Conservation (phyloP, 306 rosid species). For the Casuarina equisetifolia region DNA sequence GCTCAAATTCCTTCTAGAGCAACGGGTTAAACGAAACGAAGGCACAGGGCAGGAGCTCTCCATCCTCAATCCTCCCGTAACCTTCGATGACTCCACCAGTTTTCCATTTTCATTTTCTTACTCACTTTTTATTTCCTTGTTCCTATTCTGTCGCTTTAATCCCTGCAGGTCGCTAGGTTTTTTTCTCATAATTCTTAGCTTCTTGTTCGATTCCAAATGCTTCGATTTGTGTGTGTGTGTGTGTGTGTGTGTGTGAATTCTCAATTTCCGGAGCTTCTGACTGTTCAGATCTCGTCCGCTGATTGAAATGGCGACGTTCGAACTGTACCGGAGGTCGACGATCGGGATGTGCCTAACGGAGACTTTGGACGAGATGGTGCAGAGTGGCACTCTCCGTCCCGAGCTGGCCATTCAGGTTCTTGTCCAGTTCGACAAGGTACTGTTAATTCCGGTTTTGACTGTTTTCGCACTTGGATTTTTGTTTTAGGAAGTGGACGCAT, state of each 20-base stretch:
- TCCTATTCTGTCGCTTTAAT: neutral
- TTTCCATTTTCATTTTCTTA: neutral
- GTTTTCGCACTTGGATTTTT: neutral
- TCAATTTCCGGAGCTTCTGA: neutral
- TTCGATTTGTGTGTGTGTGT: neutral
- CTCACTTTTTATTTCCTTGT: neutral
- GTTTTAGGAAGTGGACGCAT: neutral
- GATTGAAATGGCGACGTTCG: slow-evolving; percentile 80
- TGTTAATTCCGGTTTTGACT: neutral
- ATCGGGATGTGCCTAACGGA: slow-evolving; percentile 88
- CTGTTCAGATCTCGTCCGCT: slow-evolving; percentile 47
- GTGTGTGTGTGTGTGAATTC: neutral
- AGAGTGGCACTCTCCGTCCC: slow-evolving; percentile 77
- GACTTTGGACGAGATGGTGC: slow-evolving; percentile 95
- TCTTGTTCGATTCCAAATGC: neutral
- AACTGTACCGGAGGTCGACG: slow-evolving; percentile 86
- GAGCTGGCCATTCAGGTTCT: slow-evolving; percentile 96
- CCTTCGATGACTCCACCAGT: slow-evolving; percentile 2
- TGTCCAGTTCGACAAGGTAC: slow-evolving; percentile 91
- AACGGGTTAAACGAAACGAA: slow-evolving; percentile 40
- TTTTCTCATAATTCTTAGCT: neutral
- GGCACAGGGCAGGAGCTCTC: neutral
- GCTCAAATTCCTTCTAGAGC: slow-evolving; percentile 40
- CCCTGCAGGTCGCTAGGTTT: neutral
- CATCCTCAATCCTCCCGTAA: slow-evolving; percentile 26